Percentiles rank a stretch among this genome's conserved stretches.
These are phyloP conservation scores for Eimeria maxima DNA, from an alignment of 169 alveolate genomes.

Conservation along the genomic window DNA sequence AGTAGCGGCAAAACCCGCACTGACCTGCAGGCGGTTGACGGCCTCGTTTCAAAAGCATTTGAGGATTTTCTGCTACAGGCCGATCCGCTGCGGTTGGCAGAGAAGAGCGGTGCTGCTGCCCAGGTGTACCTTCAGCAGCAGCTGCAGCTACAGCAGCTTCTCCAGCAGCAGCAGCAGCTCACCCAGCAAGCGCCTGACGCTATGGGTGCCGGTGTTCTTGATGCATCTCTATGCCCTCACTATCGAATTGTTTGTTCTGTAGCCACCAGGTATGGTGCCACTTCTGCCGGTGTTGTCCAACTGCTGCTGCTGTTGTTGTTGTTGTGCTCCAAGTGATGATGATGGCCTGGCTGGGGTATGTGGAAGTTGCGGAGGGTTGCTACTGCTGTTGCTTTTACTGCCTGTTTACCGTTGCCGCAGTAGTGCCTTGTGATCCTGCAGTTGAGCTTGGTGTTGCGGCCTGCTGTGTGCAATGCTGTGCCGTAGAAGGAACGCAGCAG, in stretches of 20 bases:
- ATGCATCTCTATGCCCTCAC: conserved; percentile 59
- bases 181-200: conserved; percentile 8
- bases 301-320: conserved; percentile 45
- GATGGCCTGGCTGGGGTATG: no score
- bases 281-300: not conserved
- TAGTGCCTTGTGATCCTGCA: not conserved
- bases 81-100: conserved; percentile 40
- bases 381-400: not conserved
- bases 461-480: conserved; percentile 11
- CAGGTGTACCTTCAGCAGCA: conserved; percentile 52
- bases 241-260: conserved; percentile 40
- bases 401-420: not conserved
- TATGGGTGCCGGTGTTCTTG: conserved; percentile 5
- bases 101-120: conserved; percentile 41
- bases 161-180: conserved; percentile 12
- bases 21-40: conserved; percentile 10
- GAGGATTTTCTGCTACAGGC: conserved; percentile 57
- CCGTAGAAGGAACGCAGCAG: conserved; percentile 47
- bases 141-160: conserved; percentile 68
- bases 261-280: conserved; percentile 5
- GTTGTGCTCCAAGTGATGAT: not conserved
- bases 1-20: not conserved
- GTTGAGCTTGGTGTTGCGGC: not conserved
- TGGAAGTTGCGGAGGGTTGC: no score
- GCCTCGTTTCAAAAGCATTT: conserved; percentile 6